phyloP scores from a whole-genome alignment of 257 asterid genomes.

The Leonotis leonurus region DNA sequence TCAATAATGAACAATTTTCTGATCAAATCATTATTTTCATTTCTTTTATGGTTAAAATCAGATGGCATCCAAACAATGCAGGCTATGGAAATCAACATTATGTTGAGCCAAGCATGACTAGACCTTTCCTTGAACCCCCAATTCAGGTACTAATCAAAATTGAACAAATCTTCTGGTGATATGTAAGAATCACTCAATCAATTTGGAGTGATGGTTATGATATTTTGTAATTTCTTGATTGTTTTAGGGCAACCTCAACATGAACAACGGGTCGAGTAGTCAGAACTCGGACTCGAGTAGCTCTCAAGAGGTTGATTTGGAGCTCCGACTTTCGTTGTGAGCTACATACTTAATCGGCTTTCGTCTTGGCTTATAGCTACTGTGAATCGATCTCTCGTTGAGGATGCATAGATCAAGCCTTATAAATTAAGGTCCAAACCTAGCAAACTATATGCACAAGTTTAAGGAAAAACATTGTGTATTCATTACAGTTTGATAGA shows the following conservation, averaged over 20 bases:
- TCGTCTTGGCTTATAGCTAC: no score
- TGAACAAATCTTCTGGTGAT: not conserved
- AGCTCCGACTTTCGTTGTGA: slow-evolving; percentile 59
- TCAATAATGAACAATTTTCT: not conserved
- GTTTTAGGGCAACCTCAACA: slow-evolving; percentile 43
- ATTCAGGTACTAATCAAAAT: slow-evolving; percentile 40
- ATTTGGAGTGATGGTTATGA: not conserved
- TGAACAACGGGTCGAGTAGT: no score
- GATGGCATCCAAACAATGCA: slow-evolving; percentile 61
- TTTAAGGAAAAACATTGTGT: slow-evolving; percentile 3
- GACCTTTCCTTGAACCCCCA: slow-evolving; percentile 48
- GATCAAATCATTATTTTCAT: no score
- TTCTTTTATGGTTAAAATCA: slow-evolving; percentile 24
- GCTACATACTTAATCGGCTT: no score
- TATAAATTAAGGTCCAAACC: no score
- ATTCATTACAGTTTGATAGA: slow-evolving; percentile 8
- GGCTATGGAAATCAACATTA: slow-evolving; percentile 39
- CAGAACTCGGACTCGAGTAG: no score
- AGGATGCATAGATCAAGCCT: not conserved
- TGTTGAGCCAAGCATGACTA: slow-evolving; percentile 49
- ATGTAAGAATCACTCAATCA: no score
- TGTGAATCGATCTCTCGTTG: slow-evolving; percentile 3
- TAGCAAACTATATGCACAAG: no score
- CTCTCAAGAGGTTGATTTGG: slow-evolving; percentile 84
- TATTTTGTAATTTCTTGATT: no score